These are phyloP conservation scores for Solanum hybrid DNA, from an alignment of 305 asterid species.

Conservation along the genomic window DNA sequence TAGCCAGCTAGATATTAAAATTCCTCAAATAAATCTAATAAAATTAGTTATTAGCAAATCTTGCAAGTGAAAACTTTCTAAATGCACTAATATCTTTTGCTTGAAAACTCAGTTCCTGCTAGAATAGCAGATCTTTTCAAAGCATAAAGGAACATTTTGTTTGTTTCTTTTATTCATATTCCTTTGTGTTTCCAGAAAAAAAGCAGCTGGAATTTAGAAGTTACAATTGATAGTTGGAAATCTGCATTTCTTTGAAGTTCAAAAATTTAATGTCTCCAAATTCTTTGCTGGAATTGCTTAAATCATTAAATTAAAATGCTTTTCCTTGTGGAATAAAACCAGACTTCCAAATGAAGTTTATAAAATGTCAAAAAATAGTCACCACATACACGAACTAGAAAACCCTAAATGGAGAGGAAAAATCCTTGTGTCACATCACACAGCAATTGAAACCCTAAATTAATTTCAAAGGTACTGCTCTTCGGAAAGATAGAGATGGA, in stretches of 20 bases:
- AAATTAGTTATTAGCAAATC: neutral
- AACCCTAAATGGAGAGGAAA: neutral
- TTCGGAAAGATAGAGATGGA: slow-evolving; percentile 2
- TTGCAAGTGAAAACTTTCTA: neutral
- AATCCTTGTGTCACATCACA: neutral
- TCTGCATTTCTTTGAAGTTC: neutral
- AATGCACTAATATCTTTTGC: neutral
- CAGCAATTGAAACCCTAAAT: neutral
- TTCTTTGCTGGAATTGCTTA: neutral
- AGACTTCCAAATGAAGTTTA: neutral
- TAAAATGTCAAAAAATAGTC: neutral
- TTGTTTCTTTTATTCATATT: neutral
- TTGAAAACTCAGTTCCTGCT: neutral
- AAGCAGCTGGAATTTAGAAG: neutral
- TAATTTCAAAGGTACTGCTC: neutral
- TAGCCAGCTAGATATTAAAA: neutral
- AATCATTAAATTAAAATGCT: neutral
- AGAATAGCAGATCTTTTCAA: neutral
- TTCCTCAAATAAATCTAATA: neutral
- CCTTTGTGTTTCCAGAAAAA: neutral
- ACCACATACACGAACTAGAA: neutral
- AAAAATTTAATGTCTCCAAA: neutral
- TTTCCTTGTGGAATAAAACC: neutral
- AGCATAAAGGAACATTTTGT: neutral
- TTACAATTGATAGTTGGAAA: neutral